These are phyloP conservation scores for Claviceps humidiphila DNA, from an alignment of 2,329 filamentous ascomycete species.

Conservation along the genomic window DNA sequence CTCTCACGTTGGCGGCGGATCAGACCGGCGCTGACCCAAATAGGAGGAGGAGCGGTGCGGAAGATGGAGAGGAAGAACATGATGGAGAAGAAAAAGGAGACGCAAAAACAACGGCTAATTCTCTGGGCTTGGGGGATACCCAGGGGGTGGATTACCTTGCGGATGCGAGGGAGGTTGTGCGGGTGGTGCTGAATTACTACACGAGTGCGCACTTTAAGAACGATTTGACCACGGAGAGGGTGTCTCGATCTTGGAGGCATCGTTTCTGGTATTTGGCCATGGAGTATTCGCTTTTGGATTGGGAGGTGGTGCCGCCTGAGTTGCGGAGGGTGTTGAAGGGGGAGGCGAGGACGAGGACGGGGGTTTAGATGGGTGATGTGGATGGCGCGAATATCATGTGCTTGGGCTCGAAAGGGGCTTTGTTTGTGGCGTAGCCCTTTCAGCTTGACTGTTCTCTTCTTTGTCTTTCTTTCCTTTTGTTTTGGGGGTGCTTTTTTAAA, in stretches of 20 bases:
- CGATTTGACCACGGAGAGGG: slow-evolving; percentile 2
- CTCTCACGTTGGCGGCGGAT: slow-evolving; percentile 8
- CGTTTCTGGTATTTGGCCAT: slow-evolving; percentile 36
- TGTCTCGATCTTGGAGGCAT: slow-evolving; percentile 30
- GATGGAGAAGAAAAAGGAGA: too few relatives aligned
- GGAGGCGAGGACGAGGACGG: background rate
- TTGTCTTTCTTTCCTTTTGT: too few relatives aligned
- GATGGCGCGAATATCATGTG: too few relatives aligned
- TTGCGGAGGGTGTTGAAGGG: slow-evolving; percentile 8
- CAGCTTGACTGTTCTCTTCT: too few relatives aligned
- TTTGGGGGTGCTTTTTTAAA: too few relatives aligned
- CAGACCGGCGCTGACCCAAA: background rate
- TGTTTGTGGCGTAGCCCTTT: too few relatives aligned
- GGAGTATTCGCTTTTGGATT: slow-evolving; percentile 24
- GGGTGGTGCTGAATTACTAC: slow-evolving; percentile 15
- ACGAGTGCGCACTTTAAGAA: slow-evolving; percentile 10
- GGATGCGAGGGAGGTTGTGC: slow-evolving; percentile 21
- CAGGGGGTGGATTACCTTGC: slow-evolving; percentile 1
- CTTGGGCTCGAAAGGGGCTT: too few relatives aligned
- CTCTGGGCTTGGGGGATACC: too few relatives aligned
- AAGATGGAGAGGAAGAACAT: too few relatives aligned
- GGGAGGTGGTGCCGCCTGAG: slow-evolving; percentile 10
- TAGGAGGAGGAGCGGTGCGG: slow-evolving; percentile 8
- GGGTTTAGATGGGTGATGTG: too few relatives aligned
- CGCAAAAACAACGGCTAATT: too few relatives aligned